Conservation (phyloP, 805 yeast genomes). For the Ogataea nakhonphanomensis region DNA sequence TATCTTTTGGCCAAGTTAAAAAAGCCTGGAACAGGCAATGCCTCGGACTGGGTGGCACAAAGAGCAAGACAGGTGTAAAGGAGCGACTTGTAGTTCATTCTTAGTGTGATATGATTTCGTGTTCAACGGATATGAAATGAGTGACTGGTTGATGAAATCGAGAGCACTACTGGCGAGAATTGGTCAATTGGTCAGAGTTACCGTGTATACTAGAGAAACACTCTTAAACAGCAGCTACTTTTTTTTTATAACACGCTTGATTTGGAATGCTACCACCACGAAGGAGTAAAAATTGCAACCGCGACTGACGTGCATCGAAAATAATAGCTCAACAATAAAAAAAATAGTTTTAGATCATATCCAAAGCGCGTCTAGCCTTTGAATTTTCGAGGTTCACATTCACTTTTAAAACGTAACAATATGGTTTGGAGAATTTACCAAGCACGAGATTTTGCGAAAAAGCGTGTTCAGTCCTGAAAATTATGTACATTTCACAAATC, state of each 20-base stretch:
- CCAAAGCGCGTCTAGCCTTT: conserved; percentile 1
- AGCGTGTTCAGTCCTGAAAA: not conserved
- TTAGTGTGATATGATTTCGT: conserved; percentile 8
- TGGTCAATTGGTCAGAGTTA: conserved; percentile 1
- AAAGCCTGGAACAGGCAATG: conserved; percentile 20
- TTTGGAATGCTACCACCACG: conserved; percentile 8
- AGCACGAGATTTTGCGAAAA: not conserved
- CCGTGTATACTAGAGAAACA: conserved; percentile 2
- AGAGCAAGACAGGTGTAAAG: conserved; percentile 13
- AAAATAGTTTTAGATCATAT: conserved; percentile 3
- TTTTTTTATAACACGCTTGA: conserved; percentile 7
- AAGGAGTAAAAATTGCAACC: conserved; percentile 8
- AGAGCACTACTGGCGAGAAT: conserved; percentile 2
- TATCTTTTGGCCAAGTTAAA: conserved; percentile 26
- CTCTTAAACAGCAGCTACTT: not conserved
- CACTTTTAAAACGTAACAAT: not conserved
- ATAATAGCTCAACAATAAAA: not conserved
- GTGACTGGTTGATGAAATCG: conserved; percentile 25
- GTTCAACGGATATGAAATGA: conserved; percentile 26
- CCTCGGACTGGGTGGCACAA: conserved; percentile 15
- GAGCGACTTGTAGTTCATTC: conserved; percentile 19
- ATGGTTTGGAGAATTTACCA: conserved; percentile 13
- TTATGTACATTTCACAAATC: conserved; percentile 29
- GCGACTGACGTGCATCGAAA: conserved; percentile 6
- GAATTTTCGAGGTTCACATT: not conserved